phyloP scores from a whole-genome alignment of 495 filamentous ascomycete genomes.

The Penicillium crystallinum region DNA sequence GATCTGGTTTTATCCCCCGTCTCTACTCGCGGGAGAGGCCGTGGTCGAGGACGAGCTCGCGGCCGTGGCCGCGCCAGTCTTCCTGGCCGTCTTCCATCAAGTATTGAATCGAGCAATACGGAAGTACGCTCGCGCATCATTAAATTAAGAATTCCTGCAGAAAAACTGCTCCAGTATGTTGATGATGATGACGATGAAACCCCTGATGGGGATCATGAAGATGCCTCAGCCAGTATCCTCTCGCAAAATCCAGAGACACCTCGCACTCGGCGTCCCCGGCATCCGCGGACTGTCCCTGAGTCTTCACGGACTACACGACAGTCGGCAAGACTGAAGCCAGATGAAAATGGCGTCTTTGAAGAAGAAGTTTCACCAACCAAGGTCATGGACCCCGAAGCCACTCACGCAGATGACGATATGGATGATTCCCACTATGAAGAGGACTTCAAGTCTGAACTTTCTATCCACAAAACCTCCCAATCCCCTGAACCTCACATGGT shows the following conservation, averaged over 20 bases:
- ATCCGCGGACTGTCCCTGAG: conserved; percentile 26
- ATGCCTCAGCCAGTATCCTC: not conserved
- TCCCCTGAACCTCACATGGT: not conserved
- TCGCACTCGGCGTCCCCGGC: conserved; percentile 15
- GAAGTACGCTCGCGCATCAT: conserved; percentile 17
- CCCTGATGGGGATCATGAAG: not conserved
- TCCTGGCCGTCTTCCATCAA: not conserved
- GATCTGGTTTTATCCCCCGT: conserved; percentile 7
- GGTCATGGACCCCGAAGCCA: conserved; percentile 1
- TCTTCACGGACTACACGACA: conserved; percentile 37
- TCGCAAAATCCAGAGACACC: conserved; percentile 21
- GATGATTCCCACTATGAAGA: conserved; percentile 8
- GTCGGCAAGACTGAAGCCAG: conserved; percentile 31
- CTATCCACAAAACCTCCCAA: conserved; percentile 2
- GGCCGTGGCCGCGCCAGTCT: conserved; percentile 9
- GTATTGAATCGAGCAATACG: not conserved
- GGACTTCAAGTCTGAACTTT: conserved; percentile 1
- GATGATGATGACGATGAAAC: not conserved
- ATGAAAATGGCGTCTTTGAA: conserved; percentile 9
- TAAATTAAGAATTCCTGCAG: conserved; percentile 13
- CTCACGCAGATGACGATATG: conserved; percentile 8
- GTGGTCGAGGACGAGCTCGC: conserved; percentile 13
- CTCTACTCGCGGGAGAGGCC: conserved; percentile 18
- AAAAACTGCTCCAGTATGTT: not conserved
- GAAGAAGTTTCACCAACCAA: conserved; percentile 23